Evolutionary conservation across 1,284 basidiomycete species (phyloP), one percentile per base, ranked within the genome.

Genomic region (Tilletia caries): DNA sequence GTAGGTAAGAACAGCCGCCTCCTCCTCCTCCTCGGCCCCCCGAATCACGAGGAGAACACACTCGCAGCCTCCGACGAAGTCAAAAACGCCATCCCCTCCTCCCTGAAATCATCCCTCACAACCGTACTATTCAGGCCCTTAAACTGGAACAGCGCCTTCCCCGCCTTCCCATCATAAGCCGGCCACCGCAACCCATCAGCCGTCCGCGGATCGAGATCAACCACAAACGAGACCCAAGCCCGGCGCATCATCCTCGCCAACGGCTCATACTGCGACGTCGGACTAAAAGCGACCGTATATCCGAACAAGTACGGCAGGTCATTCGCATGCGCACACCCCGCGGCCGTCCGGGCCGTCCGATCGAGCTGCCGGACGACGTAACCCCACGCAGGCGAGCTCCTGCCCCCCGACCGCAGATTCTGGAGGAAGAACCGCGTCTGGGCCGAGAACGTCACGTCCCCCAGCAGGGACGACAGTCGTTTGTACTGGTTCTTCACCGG

Each of bases 71-170:
- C 46, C 5, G 41, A 27, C 15, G 41, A 43, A n/a, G 41, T 48
- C 20, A 43, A 27, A 25, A 43, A 44, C 12, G 41, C 46, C 37
- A 48, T 12, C 65, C 29, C 33, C 65, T 25, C 25, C 62, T 68
- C 67, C 44, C 74, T 62, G 34, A 68, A 75, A 18, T 73, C 70
- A 50, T 75, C 72, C 20, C 65, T 44, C n/a, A 73, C 70, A 8
- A 44, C 27, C 1, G 72, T 73, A 29, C 68, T 68, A 27, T 75
- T 73, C 34, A 66, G 72, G 2, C 72, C 74, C 46, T 75, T 75
- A 54, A 70, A 32, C 70, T 75, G 74, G 25, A 73, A 23, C 54
- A 75, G 12, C 43, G 58, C 62, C 6, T 44, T 23, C 0, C 60
- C 67, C 2, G 52, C 27, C 5, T 18, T 23, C 1, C 71, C 46